Percentiles rank a stretch among this genome's conserved stretches.
Evolutionary conservation across 225 moss, liverwort and hornwort genomes (phyloP).

Genomic region (Takakia lepidozioides): DNA sequence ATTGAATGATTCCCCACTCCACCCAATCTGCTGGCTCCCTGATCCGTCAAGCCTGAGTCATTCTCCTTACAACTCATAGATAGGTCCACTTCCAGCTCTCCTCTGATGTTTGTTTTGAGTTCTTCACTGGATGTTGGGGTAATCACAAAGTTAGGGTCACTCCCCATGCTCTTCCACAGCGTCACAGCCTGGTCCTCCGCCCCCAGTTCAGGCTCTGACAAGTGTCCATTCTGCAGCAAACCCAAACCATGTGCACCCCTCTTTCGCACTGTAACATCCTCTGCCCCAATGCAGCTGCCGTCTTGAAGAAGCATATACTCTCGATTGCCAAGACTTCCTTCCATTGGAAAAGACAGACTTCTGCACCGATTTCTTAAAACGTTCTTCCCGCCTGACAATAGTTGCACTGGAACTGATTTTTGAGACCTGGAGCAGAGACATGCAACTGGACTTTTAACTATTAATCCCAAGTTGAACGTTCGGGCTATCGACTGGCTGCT

Average conservation of each 20-base stretch:
- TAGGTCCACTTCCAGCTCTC: conserved; percentile 42
- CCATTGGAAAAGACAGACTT: conserved; percentile 68
- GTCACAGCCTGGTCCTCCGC: conserved; percentile 33
- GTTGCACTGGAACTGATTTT: conserved; percentile 45
- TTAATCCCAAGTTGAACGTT: too few relatives aligned
- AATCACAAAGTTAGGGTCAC: conserved; percentile 27
- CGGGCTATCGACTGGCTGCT: too few relatives aligned
- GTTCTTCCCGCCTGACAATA: conserved; percentile 44
- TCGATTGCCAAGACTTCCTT: conserved; percentile 59
- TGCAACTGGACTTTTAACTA: too few relatives aligned
- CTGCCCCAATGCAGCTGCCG: conserved; percentile 78
- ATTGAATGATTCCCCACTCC: conserved; percentile 28
- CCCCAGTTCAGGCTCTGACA: conserved; percentile 52
- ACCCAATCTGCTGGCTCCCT: conserved; percentile 35
- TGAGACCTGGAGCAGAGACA: conserved; percentile 35
- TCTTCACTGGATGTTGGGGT: conserved; percentile 51
- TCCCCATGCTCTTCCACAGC: conserved; percentile 32
- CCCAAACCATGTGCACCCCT: conserved; percentile 40
- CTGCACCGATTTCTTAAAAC: conserved; percentile 64
- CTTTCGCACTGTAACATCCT: conserved; percentile 72
- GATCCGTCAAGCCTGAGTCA: conserved; percentile 41
- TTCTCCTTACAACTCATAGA: conserved; percentile 26
- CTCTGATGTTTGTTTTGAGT: conserved; percentile 36
- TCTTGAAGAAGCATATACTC: conserved; percentile 60
- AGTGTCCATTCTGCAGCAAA: conserved; percentile 34